Evolutionary conservation across 176 grass and related monocot species (phyloP).

Genomic region (Neostapfia colusana): DNA sequence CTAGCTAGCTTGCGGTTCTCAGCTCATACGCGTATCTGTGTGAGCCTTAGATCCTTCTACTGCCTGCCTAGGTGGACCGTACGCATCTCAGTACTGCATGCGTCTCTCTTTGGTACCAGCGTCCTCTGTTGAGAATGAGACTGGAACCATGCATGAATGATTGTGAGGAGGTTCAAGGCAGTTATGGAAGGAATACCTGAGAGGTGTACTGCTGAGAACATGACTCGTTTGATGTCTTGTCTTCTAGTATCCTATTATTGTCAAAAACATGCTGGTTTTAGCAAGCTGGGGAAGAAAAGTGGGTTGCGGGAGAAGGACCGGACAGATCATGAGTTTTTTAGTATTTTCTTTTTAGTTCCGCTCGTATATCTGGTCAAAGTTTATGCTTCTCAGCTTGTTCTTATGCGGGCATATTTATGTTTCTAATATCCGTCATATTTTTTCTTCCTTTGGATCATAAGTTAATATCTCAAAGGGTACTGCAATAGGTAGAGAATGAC

Average conservation of each 20-base stretch:
- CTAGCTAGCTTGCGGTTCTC: not conserved
- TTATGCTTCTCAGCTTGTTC: not conserved
- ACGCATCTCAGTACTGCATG: not conserved
- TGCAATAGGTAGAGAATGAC: not conserved
- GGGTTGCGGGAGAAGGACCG: not conserved
- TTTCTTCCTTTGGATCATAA: not conserved
- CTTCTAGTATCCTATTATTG: not conserved
- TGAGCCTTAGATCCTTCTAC: not conserved
- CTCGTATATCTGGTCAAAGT: not conserved
- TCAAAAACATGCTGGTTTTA: slow-evolving; percentile 1
- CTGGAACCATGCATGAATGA: not conserved
- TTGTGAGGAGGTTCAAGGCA: not conserved
- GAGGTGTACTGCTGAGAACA: slow-evolving; percentile 1
- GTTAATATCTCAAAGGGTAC: not conserved
- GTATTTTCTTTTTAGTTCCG: not conserved
- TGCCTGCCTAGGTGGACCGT: not conserved
- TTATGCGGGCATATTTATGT: not conserved
- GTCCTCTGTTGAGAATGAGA: not conserved
- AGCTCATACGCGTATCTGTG: not conserved
- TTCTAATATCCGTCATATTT: not conserved
- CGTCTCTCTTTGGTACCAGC: not conserved
- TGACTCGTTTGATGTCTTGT: not conserved
- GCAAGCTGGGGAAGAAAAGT: slow-evolving; percentile 2
- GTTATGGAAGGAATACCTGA: not conserved
- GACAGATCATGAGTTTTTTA: slow-evolving; percentile 7